phyloP scores from a whole-genome alignment of 2,329 filamentous ascomycete genomes.

The Phaeosphaeriaceae sp. region DNA sequence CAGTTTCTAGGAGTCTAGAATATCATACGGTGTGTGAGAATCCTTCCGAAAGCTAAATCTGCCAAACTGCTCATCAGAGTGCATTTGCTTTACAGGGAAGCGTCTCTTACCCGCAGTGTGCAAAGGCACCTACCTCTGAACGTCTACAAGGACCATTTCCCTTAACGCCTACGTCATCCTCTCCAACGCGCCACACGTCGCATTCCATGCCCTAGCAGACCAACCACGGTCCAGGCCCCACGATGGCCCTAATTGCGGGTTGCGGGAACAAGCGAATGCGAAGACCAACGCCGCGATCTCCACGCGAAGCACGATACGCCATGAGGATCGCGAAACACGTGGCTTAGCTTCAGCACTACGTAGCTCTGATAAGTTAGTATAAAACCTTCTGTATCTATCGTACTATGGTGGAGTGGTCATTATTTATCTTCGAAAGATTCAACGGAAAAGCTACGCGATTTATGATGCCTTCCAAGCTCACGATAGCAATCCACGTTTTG shows the following conservation, averaged over 20 bases:
- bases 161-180: not conserved
- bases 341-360: not conserved
- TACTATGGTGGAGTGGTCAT: not conserved
- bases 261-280: constrained; percentile 1
- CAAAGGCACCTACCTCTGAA: too few relatives aligned
- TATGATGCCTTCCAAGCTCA: not conserved
- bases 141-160: too few relatives aligned
- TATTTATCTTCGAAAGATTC: not conserved
- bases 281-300: not conserved
- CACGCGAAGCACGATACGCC: not conserved
- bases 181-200: not conserved
- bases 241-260: not conserved
- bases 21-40: too few relatives aligned
- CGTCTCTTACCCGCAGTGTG: too few relatives aligned
- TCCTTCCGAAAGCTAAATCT: too few relatives aligned
- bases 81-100: too few relatives aligned
- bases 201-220: not conserved
- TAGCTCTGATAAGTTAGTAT: not conserved
- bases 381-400: not conserved
- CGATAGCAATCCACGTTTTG: constrained; percentile 4
- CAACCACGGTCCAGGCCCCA: too few relatives aligned
- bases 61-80: too few relatives aligned
- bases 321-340: not conserved
- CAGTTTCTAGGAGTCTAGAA: too few relatives aligned
- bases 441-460: not conserved